Evolutionary conservation across 2,329 filamentous ascomycete genomes (phyloP), one percentile per base, ranked within the genome.

Genomic region (Emmonsiellopsis sp.): DNA sequence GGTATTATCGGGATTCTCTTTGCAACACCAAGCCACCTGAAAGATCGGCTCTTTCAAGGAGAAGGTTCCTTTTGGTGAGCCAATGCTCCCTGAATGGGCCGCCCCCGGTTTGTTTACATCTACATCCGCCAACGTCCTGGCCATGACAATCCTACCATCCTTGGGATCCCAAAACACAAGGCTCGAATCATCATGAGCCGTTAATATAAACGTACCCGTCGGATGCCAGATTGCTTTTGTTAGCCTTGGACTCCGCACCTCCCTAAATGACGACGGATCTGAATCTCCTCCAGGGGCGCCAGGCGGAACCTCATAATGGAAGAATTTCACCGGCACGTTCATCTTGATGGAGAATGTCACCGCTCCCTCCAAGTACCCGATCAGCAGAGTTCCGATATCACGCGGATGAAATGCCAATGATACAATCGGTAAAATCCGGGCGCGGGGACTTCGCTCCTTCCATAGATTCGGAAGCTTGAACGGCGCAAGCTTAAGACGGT

Each of bases 341-440:
- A 94, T 87, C 73, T 98, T 97, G 77, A 98, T 94, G 2, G 89
- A 94, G 71, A 94, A 98, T 56, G 93, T 80, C 46, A 88, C 88
- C 5, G 88, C 90, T 11, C 93, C 93, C 60, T 92, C 83, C 0
- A 82, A 82, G 68, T 97, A 98, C n/a, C 86, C 91, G 54, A 98
- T 87, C 54, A 98, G 72, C 31, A 98, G 76, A 63, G 89, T 90
- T 4, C 93, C 93, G 59, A 97, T 88, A 66, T 98, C 93, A 61
- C 90, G 81, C 2, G 93, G 91, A 64, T 97, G 93, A 61, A 97
- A 78, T 55, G 89, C 82, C 64, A 98, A 74, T 13, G 85, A 86
- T 14, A 96, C 80, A 36, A 97, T 76, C 1, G 82, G 78, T 10
- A 80, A 74, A 9, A 84, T 71, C 48, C 83, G 78, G 8, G 84